Base-by-base conservation (phyloP, 352 stramenopile genomes). In the Phytopythium mirpurense region DNA sequence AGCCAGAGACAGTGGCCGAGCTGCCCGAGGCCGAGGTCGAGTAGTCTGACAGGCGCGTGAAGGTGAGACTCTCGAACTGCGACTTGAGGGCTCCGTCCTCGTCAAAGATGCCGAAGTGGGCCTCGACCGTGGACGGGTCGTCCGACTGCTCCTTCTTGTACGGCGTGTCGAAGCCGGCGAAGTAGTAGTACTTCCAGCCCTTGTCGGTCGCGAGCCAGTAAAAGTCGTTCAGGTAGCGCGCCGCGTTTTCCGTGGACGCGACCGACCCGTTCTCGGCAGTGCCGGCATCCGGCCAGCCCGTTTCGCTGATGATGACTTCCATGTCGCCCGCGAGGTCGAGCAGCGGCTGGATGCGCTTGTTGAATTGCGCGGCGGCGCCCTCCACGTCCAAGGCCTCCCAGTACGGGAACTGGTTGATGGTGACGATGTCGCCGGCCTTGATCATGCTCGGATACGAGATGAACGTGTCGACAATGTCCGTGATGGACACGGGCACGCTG, bases 151-250 rank as follows among this genome's bases (percentile, higher is more conserved):
- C 52, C 43, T 74, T 63, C 71, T 93, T 93, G 70, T 86, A 90
- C 29, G 78, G 68, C 43, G 82, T 88, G 61, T 95, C 84, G 16
- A 95, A 90, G 54, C 71, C 84, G 1, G 81, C 70, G 57, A 94
- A 94, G 71, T 91, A 94, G 72, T 90, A 94, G 66, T 93, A 92
- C 67, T 91, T 88, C 75, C 78, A 90, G 23, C 73, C 72, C 54
- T 88, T 60, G 31, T 68, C 54, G 18, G 71, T 72, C 3, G 83
- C 79, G 44, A 90, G 68, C 41, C 74, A 40, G 57, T 79, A 83
- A 52, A 94, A 91, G 69, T 92, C 76, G 54, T 90, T 83, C 51
- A 92, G 55, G 70, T 88, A 94, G 10, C 47, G 70, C 15, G 71
- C 75, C 40, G 69, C 74, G 45, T 73, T 81, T 21, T 84, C 76